Conservation (phyloP, 805 yeast genomes). For the Starmerella apicola region DNA sequence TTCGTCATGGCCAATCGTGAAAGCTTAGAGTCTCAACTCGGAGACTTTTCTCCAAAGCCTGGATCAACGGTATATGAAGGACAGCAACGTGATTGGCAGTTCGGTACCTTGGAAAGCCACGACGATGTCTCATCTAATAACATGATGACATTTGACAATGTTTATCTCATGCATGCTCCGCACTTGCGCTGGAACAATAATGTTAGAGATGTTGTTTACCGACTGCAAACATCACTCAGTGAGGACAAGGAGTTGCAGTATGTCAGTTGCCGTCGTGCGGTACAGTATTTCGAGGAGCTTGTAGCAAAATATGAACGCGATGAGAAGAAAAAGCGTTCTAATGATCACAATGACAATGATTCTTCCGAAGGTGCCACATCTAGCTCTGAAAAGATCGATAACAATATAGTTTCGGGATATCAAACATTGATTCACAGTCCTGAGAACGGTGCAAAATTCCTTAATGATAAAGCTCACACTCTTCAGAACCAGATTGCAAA, state of each 20-base stretch:
- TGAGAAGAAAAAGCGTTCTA: neutral
- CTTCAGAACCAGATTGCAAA: neutral
- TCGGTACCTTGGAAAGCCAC: neutral
- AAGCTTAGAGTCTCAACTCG: neutral
- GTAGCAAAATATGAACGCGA: constrained; percentile 28
- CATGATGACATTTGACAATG: constrained; percentile 40
- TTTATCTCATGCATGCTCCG: constrained; percentile 61
- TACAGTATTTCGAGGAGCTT: constrained; percentile 40
- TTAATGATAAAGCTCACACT: neutral
- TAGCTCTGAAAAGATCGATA: neutral
- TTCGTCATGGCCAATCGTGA: neutral
- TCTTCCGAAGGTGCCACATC: neutral
- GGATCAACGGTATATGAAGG: neutral
- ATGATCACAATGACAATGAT: neutral
- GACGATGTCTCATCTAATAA: too few relatives aligned
- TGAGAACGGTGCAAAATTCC: too few relatives aligned
- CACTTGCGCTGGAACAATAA: constrained; percentile 68
- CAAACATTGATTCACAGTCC: neutral
- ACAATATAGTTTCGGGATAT: too few relatives aligned
- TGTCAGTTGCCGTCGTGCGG: constrained; percentile 38
- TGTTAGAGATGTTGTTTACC: constrained; percentile 49
- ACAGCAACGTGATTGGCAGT: neutral
- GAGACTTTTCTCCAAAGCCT: neutral
- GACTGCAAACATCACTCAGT: constrained; percentile 42
- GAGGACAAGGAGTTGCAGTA: constrained; percentile 34